Evolutionary conservation across 805 yeast species (phyloP).

Genomic region (Ogataea kodamae): DNA sequence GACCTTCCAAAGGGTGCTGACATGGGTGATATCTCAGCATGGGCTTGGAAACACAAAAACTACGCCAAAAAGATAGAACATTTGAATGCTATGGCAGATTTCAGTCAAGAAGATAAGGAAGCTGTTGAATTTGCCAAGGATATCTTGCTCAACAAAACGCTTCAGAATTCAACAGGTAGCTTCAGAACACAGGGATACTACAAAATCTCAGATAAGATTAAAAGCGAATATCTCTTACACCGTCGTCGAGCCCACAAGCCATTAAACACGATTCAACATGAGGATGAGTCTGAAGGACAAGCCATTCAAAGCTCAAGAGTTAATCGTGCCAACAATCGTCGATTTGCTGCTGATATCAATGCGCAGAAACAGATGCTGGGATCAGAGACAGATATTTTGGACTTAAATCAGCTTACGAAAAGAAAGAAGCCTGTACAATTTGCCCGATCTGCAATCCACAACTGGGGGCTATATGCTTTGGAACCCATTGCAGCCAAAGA

Average conservation of each 20-base stretch:
- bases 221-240: slow-evolving; percentile 77
- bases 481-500: slow-evolving; percentile 95
- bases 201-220: slow-evolving; percentile 69
- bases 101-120: slow-evolving; percentile 28
- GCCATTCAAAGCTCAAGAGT: slow-evolving; percentile 67
- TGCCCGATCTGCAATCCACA: slow-evolving; percentile 94
- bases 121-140: slow-evolving; percentile 29
- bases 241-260: slow-evolving; percentile 67
- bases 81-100: slow-evolving; percentile 21
- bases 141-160: slow-evolving; percentile 17
- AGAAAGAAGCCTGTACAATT: slow-evolving; percentile 93
- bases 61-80: slow-evolving; percentile 15
- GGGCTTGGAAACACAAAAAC: slow-evolving; percentile 64
- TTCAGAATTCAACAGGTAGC: slow-evolving; percentile 51
- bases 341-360: slow-evolving; percentile 85
- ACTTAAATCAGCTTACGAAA: slow-evolving; percentile 82
- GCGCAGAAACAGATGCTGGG: slow-evolving; percentile 77
- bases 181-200: slow-evolving; percentile 71
- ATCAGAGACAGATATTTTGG: slow-evolving; percentile 74
- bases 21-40: slow-evolving; percentile 44
- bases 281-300: slow-evolving; percentile 45
- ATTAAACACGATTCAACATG: slow-evolving; percentile 65
- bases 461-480: slow-evolving; percentile 96
- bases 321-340: slow-evolving; percentile 80
- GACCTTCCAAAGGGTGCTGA: slow-evolving; percentile 17